These are phyloP conservation scores for Fusarium sp. DNA, from an alignment of 2,329 filamentous ascomycete species.

Conservation along the genomic window DNA sequence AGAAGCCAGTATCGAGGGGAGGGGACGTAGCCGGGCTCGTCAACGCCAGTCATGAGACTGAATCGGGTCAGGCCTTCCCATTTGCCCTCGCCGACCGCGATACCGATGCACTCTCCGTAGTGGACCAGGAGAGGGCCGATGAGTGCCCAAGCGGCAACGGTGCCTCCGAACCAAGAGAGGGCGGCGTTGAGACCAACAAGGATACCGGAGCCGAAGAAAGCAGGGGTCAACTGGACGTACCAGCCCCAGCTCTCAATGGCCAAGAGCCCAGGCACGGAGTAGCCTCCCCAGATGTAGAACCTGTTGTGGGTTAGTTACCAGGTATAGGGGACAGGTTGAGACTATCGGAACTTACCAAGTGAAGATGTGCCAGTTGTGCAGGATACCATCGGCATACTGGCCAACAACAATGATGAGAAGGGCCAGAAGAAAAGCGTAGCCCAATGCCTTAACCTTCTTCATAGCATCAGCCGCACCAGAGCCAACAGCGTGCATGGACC, in stretches of 20 bases:
- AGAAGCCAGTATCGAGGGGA: conserved; percentile 55
- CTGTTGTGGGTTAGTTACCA: neutral
- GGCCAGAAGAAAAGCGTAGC: conserved; percentile 58
- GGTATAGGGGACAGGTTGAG: neutral
- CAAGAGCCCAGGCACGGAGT: conserved; percentile 57
- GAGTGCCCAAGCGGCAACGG: conserved; percentile 63
- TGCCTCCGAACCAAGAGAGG: conserved; percentile 64
- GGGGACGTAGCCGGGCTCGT: conserved; percentile 42
- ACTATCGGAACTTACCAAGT: conserved; percentile 46
- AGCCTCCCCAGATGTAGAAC: conserved; percentile 63
- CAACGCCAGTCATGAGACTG: conserved; percentile 45
- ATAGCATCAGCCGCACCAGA: conserved; percentile 61
- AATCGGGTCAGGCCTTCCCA: conserved; percentile 47
- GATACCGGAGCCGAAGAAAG: conserved; percentile 66
- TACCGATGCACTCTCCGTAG: conserved; percentile 61
- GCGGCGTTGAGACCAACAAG: conserved; percentile 62
- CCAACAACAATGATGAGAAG: conserved; percentile 63
- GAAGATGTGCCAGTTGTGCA: conserved; percentile 66
- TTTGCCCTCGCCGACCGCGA: conserved; percentile 40
- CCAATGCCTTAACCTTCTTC: conserved; percentile 64
- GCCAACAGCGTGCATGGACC: conserved; percentile 66
- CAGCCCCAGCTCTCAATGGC: conserved; percentile 68
- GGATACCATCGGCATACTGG: conserved; percentile 65
- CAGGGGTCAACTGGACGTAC: conserved; percentile 66
- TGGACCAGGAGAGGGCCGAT: conserved; percentile 57